These are phyloP conservation scores for Bretziella fagacearum DNA, from an alignment of 2,329 filamentous ascomycete genomes.

Conservation along the genomic window DNA sequence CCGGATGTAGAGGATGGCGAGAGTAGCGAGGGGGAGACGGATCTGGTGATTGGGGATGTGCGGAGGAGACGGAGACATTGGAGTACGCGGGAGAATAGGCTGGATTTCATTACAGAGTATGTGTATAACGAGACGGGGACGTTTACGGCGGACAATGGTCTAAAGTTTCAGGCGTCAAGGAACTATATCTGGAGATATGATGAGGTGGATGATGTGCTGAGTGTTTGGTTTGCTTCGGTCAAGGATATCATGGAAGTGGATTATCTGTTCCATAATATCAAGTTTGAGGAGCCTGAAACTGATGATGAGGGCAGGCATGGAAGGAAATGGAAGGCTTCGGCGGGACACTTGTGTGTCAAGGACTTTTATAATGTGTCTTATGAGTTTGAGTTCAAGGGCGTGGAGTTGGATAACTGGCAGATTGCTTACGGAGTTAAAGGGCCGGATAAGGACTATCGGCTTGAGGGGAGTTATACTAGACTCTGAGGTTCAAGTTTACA, in stretches of 20 bases:
- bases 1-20: slow-evolving; percentile 12
- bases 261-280: slow-evolving; percentile 59
- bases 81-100: slow-evolving; percentile 5
- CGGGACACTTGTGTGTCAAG: slow-evolving; percentile 52
- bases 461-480: slow-evolving; percentile 35
- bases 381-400: slow-evolving; percentile 44
- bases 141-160: slow-evolving; percentile 39
- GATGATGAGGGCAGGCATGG: slow-evolving; percentile 6
- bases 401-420: slow-evolving; percentile 40
- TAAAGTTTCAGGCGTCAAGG: slow-evolving; percentile 42
- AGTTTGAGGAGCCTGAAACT: slow-evolving; percentile 32
- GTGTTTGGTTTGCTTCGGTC: slow-evolving; percentile 55
- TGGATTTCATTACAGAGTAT: slow-evolving; percentile 35
- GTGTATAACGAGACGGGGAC: slow-evolving; percentile 52
- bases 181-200: slow-evolving; percentile 60
- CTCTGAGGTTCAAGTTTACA: background rate
- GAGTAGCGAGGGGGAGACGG: slow-evolving; percentile 18
- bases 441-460: slow-evolving; percentile 57
- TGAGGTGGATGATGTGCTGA: slow-evolving; percentile 40
- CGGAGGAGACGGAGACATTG: background rate
- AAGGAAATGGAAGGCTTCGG: slow-evolving; percentile 42
- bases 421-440: slow-evolving; percentile 51
- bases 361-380: slow-evolving; percentile 58
- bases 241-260: slow-evolving; percentile 46
- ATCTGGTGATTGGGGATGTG: slow-evolving; percentile 9